phyloP scores from a whole-genome alignment of 1,284 basidiomycete genomes.

The Fistulinella cinereoalba region DNA sequence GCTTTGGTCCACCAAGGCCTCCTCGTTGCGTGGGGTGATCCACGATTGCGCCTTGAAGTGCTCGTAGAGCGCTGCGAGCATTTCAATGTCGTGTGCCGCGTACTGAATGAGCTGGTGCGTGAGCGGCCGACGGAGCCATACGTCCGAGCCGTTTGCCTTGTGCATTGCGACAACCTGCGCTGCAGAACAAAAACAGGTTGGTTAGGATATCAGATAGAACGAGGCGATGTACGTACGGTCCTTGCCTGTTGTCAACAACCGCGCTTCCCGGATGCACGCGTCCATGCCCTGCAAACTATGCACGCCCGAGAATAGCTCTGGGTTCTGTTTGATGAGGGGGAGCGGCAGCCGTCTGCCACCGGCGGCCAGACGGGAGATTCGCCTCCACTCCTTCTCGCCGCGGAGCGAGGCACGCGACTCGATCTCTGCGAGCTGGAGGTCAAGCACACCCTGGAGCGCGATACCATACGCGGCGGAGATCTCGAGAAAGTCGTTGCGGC shows the following conservation, averaged over 20 bases:
- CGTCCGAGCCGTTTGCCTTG: slow-evolving; percentile 26
- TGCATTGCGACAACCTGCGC: slow-evolving; percentile 41
- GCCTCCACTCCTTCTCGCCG: slow-evolving; percentile 34
- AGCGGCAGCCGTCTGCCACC: slow-evolving; percentile 27
- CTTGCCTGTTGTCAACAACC: slow-evolving; percentile 24
- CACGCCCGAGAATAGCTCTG: slow-evolving; percentile 28
- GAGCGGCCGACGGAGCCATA: slow-evolving; percentile 40
- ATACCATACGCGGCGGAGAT: slow-evolving; percentile 33
- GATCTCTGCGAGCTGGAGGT: slow-evolving; percentile 43
- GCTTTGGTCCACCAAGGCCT: slow-evolving; percentile 21
- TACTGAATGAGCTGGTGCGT: slow-evolving; percentile 37
- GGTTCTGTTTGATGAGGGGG: slow-evolving; percentile 26
- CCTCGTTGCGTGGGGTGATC: slow-evolving; percentile 24
- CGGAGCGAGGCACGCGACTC: slow-evolving; percentile 31
- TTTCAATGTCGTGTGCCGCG: slow-evolving; percentile 42
- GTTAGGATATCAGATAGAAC: background rate
- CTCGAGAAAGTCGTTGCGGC: slow-evolving; percentile 43
- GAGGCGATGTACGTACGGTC: slow-evolving; percentile 20
- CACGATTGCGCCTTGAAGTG: slow-evolving; percentile 33
- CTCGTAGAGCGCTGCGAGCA: slow-evolving; percentile 38
- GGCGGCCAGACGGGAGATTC: slow-evolving; percentile 28
- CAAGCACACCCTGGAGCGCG: slow-evolving; percentile 35
- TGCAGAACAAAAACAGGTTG: slow-evolving; percentile 10
- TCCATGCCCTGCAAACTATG: slow-evolving; percentile 35
- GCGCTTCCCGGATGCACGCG: slow-evolving; percentile 18